Evolutionary conservation across 148 eudicot genomes (phyloP).

Genomic region (Heliosperma pusillum): DNA sequence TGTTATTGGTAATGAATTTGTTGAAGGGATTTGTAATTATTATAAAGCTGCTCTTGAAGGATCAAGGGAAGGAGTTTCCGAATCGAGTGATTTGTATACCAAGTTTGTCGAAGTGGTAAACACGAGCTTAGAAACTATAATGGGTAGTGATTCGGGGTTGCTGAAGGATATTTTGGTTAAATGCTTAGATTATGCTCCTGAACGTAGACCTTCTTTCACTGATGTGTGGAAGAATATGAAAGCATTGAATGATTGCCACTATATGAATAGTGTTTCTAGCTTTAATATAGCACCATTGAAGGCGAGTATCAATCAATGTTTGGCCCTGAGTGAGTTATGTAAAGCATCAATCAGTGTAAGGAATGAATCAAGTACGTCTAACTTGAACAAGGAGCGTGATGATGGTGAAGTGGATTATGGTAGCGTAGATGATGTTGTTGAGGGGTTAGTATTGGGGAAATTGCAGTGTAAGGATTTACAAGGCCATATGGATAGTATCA

Average conservation of each 20-base stretch:
- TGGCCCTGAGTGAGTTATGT: slow-evolving; percentile 57
- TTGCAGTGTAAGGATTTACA: slow-evolving; percentile 51
- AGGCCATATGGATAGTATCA: slow-evolving; percentile 73
- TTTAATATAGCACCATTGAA: slow-evolving; percentile 19
- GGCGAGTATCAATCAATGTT: slow-evolving; percentile 30
- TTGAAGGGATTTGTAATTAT: slow-evolving; percentile 32
- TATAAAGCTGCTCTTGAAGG: slow-evolving; percentile 21
- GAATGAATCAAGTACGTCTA: slow-evolving; percentile 20
- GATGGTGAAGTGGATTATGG: slow-evolving; percentile 29
- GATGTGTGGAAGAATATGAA: slow-evolving; percentile 61
- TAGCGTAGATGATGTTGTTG: slow-evolving; percentile 36
- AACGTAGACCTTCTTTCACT: slow-evolving; percentile 45
- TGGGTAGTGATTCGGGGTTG: slow-evolving; percentile 27
- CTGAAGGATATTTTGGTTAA: slow-evolving; percentile 39
- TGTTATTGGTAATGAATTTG: slow-evolving; percentile 55
- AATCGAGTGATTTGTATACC: slow-evolving; percentile 27
- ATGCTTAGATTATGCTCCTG: slow-evolving; percentile 51
- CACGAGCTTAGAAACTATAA: slow-evolving; percentile 26
- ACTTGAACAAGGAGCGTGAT: slow-evolving; percentile 19
- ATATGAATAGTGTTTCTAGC: slow-evolving; percentile 23
- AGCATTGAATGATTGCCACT: slow-evolving; percentile 31
- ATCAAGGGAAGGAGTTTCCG: slow-evolving; percentile 27
- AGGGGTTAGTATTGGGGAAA: slow-evolving; percentile 43
- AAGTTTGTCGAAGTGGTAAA: slow-evolving; percentile 39
- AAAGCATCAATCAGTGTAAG: slow-evolving; percentile 25